These are phyloP conservation scores for Chalciporus piperatus DNA, from an alignment of 768 basidiomycete genomes.

Conservation along the genomic window DNA sequence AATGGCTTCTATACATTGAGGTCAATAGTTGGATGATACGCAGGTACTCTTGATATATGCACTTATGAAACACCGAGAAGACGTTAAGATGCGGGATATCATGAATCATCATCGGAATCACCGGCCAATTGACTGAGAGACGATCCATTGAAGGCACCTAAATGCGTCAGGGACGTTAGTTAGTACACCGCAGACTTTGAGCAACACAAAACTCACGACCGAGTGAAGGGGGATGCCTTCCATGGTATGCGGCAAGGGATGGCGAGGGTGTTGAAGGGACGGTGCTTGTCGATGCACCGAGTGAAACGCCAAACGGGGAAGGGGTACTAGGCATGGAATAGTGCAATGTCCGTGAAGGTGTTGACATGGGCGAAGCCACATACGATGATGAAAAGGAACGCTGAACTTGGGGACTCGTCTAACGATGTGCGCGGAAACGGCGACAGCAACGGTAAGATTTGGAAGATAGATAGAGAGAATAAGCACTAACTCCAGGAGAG, in stretches of 20 bases:
- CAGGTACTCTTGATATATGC: conserved; percentile 10
- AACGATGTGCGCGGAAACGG: not conserved
- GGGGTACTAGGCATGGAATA: conserved; percentile 38
- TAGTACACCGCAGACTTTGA: not conserved
- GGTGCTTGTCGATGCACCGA: conserved; percentile 28
- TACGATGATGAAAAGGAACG: conserved; percentile 31
- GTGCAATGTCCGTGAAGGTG: conserved; percentile 32
- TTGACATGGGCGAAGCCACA: conserved; percentile 28
- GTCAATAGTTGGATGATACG: conserved; percentile 1
- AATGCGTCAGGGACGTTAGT: not conserved
- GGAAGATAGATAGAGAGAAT: not conserved
- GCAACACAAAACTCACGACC: conserved; percentile 32
- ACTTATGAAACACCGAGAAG: not conserved
- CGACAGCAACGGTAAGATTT: not conserved
- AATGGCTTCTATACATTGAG: conserved; percentile 3
- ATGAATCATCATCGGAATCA: conserved; percentile 31
- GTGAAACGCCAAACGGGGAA: conserved; percentile 36
- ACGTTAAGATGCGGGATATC: conserved; percentile 3
- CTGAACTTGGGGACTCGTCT: conserved; percentile 29
- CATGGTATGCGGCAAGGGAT: conserved; percentile 39
- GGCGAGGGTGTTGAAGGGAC: conserved; percentile 35
- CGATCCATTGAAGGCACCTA: conserved; percentile 30
- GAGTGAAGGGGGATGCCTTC: conserved; percentile 32
- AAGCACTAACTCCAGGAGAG: conserved; percentile 19
- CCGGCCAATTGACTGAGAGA: conserved; percentile 24